phyloP scores from a whole-genome alignment of 2,329 filamentous ascomycete genomes.

The Sporothrix globosa region DNA sequence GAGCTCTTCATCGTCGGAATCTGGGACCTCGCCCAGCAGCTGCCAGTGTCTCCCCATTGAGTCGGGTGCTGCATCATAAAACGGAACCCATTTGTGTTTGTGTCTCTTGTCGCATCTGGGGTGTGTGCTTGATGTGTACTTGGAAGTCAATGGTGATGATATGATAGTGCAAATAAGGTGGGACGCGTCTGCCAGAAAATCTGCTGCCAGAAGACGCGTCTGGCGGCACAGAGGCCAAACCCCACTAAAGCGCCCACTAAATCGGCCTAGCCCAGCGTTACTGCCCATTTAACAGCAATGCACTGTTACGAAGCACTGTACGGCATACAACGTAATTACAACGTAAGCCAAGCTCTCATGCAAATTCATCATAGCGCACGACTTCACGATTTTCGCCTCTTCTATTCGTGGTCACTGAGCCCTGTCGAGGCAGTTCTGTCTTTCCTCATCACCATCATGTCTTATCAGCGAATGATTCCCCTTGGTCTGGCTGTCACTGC shows the following conservation, averaged over 20 bases:
- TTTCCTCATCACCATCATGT: slow-evolving; percentile 33
- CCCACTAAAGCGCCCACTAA: slow-evolving; percentile 24
- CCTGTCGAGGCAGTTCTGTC: not conserved
- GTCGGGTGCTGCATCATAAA: slow-evolving; percentile 41
- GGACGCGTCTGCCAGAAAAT: slow-evolving; percentile 29
- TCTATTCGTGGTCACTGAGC: not conserved
- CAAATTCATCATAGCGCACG: not conserved
- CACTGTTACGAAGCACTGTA: slow-evolving; percentile 15
- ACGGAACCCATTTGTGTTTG: not conserved
- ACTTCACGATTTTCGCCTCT: not conserved
- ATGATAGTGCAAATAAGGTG: slow-evolving; percentile 10
- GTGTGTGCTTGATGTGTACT: not conserved
- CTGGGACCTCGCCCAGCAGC: slow-evolving; percentile 51
- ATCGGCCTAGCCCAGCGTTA: slow-evolving; percentile 2
- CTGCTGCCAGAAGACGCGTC: slow-evolving; percentile 32
- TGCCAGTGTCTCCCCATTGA: slow-evolving; percentile 49
- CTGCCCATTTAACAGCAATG: not conserved
- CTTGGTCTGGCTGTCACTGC: slow-evolving; percentile 41
- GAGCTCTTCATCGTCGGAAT: slow-evolving; percentile 50
- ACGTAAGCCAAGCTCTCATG: not conserved
- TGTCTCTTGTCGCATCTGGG: not conserved
- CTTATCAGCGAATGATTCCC: slow-evolving; percentile 33
- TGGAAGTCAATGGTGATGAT: slow-evolving; percentile 13
- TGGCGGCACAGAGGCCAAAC: not conserved
- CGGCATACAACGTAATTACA: no score